phyloP scores from a whole-genome alignment of 2,329 filamentous ascomycete genomes.

The Ophiostoma montium region DNA sequence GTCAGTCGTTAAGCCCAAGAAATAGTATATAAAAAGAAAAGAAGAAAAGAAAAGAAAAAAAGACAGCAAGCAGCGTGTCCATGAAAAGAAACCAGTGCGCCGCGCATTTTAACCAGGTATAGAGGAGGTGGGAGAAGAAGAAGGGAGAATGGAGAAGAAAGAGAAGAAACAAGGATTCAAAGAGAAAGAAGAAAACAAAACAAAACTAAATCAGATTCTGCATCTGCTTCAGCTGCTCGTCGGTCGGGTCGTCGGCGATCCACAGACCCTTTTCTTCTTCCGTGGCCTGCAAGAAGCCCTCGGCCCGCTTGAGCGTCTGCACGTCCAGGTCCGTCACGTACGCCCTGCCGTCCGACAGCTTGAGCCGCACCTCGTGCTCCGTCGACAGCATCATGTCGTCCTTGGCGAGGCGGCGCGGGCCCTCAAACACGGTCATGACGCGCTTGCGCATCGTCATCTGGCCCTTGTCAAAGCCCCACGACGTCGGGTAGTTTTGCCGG shows the following conservation, averaged over 20 bases:
- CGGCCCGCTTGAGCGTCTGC: slow-evolving; percentile 75
- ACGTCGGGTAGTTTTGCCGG: slow-evolving; percentile 82
- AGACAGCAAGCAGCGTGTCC: not conserved
- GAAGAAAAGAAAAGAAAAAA: not conserved
- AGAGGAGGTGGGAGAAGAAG: not conserved
- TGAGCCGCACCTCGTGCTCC: slow-evolving; percentile 83
- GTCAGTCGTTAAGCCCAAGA: slow-evolving; percentile 1
- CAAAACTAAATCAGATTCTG: not conserved
- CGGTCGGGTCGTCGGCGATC: slow-evolving; percentile 57
- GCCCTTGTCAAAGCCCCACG: slow-evolving; percentile 82
- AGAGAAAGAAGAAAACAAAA: not conserved
- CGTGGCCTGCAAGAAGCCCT: slow-evolving; percentile 66
- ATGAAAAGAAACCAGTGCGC: slow-evolving; percentile 1
- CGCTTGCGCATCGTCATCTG: slow-evolving; percentile 99
- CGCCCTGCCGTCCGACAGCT: slow-evolving; percentile 56
- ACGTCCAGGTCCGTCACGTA: slow-evolving; percentile 92
- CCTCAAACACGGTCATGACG: slow-evolving; percentile 85
- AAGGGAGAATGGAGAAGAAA: not conserved
- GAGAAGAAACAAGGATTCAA: too few species aligned
- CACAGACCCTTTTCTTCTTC: slow-evolving; percentile 80
- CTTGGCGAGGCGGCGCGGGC: slow-evolving; percentile 76
- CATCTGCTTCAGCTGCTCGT: slow-evolving; percentile 47
- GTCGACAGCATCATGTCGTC: slow-evolving; percentile 98
- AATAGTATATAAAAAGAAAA: slow-evolving; percentile 3
- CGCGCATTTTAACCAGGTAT: not conserved